A percentile compares a stretch with the other conserved stretches of the same genome.
phyloP scores from a whole-genome alignment of 352 stramenopile genomes.

The Aphanomyces stellatus region DNA sequence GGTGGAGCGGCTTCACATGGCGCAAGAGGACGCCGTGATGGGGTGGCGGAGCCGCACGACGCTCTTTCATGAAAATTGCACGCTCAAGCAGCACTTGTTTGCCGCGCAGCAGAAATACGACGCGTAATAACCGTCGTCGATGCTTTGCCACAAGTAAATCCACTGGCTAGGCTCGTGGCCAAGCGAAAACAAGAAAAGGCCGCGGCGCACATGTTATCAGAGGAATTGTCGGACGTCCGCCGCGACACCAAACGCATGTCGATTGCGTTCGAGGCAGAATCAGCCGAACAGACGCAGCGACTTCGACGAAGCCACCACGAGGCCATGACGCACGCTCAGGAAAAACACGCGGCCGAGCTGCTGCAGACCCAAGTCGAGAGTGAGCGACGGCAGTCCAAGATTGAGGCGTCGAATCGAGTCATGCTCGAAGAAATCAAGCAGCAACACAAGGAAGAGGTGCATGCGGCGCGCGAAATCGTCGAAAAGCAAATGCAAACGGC shows the following conservation, averaged over 20 bases:
- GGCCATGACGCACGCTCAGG: neutral
- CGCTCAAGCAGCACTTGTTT: constrained; percentile 9
- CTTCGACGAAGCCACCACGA: neutral
- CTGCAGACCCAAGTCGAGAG: neutral
- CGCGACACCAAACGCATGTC: constrained; percentile 14
- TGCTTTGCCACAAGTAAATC: too few relatives aligned
- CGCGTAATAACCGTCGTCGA: too few relatives aligned
- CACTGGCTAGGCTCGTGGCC: neutral
- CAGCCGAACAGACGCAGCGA: neutral
- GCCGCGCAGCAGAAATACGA: constrained; percentile 18
- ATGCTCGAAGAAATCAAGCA: constrained; percentile 1
- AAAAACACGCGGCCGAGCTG: neutral
- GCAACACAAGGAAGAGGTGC: neutral
- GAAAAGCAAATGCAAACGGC: constrained; percentile 29
- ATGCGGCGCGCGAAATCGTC: neutral
- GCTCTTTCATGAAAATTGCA: neutral
- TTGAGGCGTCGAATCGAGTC: neutral
- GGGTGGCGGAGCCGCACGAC: neutral
- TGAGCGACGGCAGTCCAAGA: neutral
- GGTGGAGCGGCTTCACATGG: constrained; percentile 14
- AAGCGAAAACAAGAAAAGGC: constrained; percentile 12
- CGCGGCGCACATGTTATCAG: neutral
- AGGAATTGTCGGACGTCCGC: constrained; percentile 2
- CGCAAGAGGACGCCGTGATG: constrained; percentile 17
- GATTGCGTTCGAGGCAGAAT: neutral